Percentiles rank a stretch among this genome's conserved stretches.
These are phyloP conservation scores for Litsea cubeba DNA, from an alignment of 164 flowering plant genomes.

Conservation along the genomic window DNA sequence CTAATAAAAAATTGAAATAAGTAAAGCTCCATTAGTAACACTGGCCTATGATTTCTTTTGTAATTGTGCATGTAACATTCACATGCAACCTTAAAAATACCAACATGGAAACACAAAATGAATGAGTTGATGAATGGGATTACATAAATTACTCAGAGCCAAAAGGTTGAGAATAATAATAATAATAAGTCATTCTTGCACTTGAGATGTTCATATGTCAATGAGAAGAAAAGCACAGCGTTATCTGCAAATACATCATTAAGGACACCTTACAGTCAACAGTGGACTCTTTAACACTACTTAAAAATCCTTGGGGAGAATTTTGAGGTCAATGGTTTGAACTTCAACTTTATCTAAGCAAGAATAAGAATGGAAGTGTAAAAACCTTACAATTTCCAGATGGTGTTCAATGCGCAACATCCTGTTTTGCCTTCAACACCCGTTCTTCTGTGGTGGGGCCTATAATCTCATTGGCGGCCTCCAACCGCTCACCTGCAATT, in stretches of 20 bases:
- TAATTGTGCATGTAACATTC: background rate
- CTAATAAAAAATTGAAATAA: background rate
- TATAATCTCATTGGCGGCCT: background rate
- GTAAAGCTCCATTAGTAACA: background rate
- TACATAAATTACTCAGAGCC: background rate
- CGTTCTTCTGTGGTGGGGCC: background rate
- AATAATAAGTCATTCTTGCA: background rate
- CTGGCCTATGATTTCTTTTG: background rate
- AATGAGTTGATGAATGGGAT: background rate
- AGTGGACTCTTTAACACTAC: background rate
- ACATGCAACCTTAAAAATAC: background rate
- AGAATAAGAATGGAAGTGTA: background rate
- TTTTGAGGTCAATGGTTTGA: background rate
- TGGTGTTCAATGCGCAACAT: background rate
- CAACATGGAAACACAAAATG: background rate
- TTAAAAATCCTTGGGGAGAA: background rate
- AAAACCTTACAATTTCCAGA: background rate
- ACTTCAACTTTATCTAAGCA: no score
- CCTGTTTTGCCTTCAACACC: conserved; percentile 2
- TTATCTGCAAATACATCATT: background rate
- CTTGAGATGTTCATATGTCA: background rate
- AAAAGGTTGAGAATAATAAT: background rate
- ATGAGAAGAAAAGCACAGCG: background rate
- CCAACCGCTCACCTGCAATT: background rate
- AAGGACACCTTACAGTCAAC: no score